These are phyloP conservation scores for Medicago arabica DNA, from an alignment of 306 rosid species.

Conservation along the genomic window DNA sequence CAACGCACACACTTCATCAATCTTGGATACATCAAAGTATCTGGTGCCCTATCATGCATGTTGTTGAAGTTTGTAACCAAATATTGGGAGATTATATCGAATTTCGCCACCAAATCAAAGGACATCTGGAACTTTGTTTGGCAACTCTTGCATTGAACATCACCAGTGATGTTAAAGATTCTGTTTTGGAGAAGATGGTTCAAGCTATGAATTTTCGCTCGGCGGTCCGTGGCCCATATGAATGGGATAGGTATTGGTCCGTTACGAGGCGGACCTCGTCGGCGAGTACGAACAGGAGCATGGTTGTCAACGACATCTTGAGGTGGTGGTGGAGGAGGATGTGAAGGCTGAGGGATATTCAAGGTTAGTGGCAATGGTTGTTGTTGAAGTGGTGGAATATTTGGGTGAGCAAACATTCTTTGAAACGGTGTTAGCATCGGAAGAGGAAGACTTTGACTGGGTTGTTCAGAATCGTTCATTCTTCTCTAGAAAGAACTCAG, in stretches of 20 bases:
- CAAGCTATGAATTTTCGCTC: slow-evolving; percentile 38
- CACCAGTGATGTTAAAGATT: slow-evolving; percentile 38
- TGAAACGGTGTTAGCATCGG: too few species aligned
- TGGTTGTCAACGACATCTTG: too few species aligned
- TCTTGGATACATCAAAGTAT: slow-evolving; percentile 47
- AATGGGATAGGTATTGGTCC: slow-evolving; percentile 43
- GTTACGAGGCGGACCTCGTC: too few species aligned
- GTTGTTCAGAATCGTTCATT: too few species aligned
- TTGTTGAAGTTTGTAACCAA: neutral
- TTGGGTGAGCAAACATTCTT: too few species aligned
- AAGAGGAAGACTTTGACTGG: too few species aligned
- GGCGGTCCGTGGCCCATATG: slow-evolving; percentile 56
- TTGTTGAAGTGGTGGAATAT: too few species aligned
- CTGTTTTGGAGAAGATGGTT: neutral
- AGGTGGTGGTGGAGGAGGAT: too few species aligned
- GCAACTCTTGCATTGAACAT: slow-evolving; percentile 55
- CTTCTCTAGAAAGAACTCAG: too few species aligned
- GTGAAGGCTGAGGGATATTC: too few species aligned
- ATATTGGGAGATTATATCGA: neutral
- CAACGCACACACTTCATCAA: slow-evolving; percentile 50
- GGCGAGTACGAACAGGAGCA: too few species aligned
- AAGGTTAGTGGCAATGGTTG: too few species aligned
- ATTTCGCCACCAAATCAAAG: slow-evolving; percentile 21
- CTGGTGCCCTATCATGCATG: slow-evolving; percentile 58
- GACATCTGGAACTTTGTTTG: slow-evolving; percentile 23